Base-by-base conservation (phyloP, 352 stramenopile species). In the Blastocystis sp. region DNA sequence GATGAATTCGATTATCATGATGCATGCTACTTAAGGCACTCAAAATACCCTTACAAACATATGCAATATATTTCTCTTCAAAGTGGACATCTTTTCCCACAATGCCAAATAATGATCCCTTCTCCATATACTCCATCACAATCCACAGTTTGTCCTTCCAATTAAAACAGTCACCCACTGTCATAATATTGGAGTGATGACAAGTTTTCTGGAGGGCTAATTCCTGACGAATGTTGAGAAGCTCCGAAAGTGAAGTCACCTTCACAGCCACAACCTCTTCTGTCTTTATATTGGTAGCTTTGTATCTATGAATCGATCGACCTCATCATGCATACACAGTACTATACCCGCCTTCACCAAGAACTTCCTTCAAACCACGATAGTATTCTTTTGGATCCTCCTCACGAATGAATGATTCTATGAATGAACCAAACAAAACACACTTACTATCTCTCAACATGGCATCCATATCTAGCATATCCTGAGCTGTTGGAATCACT, bases 71-170 rank as follows among this genome's bases (percentile, higher is more conserved):
- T 16, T 57, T 29, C 74, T 92, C 90, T 24, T 51, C 57, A 56
- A 90, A 90, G 7, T 89, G 59, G 35, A 91, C 87, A 24, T 81
- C 90, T 21, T 90, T 90, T 32, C 90, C 89, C 90, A 96, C 94
- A 58, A 92, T 89, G 78, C 96, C 92, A 46, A 93, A 91, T 24
- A 97, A 91, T 0, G 91, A 94, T 0, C 93, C 93, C 0, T 93
- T 93, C 16, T 93, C 91, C 32, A 97, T 92, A 89, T 92, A 95
- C 87, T 97, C 94, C 93, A 97, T 96, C 54, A 95, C 92, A 88
- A 97, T 96, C 71, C 73, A 85, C 11, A 88, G 69, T n/a, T 88
- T 85, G 24, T 75, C 78, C 19, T 75, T 49, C 69, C 61, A 63
- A 39, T 85, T 85, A 74, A 88, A 88, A 32, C 67, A 80, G 51